Base-by-base conservation (phyloP, 176 grass and related monocot genomes). In the Triticum urartu region DNA sequence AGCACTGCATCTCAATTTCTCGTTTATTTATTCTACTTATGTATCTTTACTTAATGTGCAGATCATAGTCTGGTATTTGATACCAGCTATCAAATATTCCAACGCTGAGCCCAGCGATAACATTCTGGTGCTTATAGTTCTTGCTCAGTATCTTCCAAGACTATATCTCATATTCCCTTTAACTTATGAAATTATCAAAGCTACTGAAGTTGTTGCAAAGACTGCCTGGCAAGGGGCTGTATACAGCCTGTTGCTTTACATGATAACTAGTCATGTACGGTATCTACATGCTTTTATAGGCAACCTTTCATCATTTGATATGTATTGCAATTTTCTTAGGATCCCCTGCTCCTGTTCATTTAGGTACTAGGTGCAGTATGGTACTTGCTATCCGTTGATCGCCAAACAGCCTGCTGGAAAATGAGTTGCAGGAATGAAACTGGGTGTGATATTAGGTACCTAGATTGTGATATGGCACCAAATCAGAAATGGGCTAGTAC, bases 151-250 rank as follows among this genome's bases (percentile, higher is more conserved):
- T 79, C 78, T 96, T n/a, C 97, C 97, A 54, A 98, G 94, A 86
- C 75, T 98, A 35, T 98, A 98, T 90, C 92, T 98, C 79, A 98
- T 96, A 92, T 98, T 94, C 83, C 94, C 92, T 45, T 92, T 95
- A 73, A 98, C 90, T 52, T 92, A 92, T 59, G 90, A 98, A 82
- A 96, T 98, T 54, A 12, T 94, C 78, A 87, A 98, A 86, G 62
- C 97, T 63, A 94, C 92, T 60, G 83, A 94, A 85, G 85, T 98
- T 86, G 92, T 94, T 32, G 83, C 94, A 28, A 98, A 94, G 92
- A 93, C 94, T 64, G 97, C 89, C 8, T 98, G 97, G 97, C 89
- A 89, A 84, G 97, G 94, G 58, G 97, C 97, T 79, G 97, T 89
- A 21, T 98, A 94, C 79, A 98, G 87, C 86, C 77, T 98, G 45